A percentile compares a stretch with the other conserved stretches of the same genome.
Conservation (phyloP, 148 eudicot genomes). For the Rhododendron ovatum region DNA sequence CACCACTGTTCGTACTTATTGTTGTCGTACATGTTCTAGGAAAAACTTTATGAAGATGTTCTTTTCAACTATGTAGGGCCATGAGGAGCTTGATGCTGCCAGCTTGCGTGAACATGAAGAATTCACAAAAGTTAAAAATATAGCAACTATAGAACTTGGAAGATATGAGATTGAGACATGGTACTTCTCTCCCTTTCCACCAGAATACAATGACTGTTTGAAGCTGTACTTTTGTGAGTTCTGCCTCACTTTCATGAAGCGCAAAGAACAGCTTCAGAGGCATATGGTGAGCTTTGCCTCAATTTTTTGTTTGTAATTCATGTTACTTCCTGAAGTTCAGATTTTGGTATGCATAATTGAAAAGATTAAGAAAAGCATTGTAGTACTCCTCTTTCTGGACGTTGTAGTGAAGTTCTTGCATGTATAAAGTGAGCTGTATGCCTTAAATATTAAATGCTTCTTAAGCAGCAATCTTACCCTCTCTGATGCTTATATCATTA, state of each 20-base stretch:
- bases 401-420: neutral
- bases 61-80: constrained; percentile 49
- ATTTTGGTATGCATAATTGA: neutral
- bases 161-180: constrained; percentile 99
- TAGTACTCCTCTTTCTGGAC: neutral
- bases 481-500: neutral
- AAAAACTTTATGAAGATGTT: neutral
- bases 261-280: constrained; percentile 87
- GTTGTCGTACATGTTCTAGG: neutral
- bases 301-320: neutral
- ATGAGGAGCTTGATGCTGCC: constrained; percentile 98
- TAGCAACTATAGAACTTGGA: constrained; percentile 92
- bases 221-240: constrained; percentile 97
- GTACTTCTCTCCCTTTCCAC: constrained; percentile 99
- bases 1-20: neutral
- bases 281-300: constrained; percentile 72
- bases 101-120: constrained; percentile 99
- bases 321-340: neutral
- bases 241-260: constrained; percentile 98
- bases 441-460: neutral
- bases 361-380: neutral
- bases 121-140: constrained; percentile 94
- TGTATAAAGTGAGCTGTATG: neutral
- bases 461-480: neutral
- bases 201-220: constrained; percentile 88